Evolutionary conservation across 139 green algal genomes (phyloP).

Genomic region (Chlamydomonas sp.): DNA sequence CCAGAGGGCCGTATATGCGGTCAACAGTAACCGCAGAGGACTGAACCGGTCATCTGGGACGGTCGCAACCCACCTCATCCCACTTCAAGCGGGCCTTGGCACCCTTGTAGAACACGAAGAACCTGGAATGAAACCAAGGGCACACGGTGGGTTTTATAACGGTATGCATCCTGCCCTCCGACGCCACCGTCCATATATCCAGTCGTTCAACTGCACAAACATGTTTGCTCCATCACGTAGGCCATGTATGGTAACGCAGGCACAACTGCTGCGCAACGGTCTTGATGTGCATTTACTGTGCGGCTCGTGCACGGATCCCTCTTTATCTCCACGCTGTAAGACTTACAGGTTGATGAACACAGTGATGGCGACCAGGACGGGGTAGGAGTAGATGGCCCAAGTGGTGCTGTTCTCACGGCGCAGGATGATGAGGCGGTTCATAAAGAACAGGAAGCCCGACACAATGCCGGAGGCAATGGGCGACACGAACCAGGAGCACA

Average conservation of each 20-base stretch:
- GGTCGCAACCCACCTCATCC: neutral
- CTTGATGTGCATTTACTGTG: too few species aligned
- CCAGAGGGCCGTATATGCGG: too few species aligned
- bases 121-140: neutral
- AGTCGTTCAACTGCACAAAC: too few species aligned
- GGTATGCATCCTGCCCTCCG: too few species aligned
- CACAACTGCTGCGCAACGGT: too few species aligned
- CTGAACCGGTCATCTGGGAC: too few species aligned
- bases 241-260: too few species aligned
- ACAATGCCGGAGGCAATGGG: slow-evolving; percentile 39
- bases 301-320: neutral
- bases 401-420: slow-evolving; percentile 40
- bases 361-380: slow-evolving; percentile 44
- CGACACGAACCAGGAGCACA: slow-evolving; percentile 49
- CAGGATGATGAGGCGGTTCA: slow-evolving; percentile 40
- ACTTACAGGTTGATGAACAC: slow-evolving; percentile 56
- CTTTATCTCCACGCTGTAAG: neutral
- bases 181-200: too few species aligned
- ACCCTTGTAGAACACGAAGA: slow-evolving; percentile 66
- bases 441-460: slow-evolving; percentile 28
- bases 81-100: slow-evolving; percentile 22
- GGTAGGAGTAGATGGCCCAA: slow-evolving; percentile 34
- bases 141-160: too few species aligned
- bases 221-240: too few species aligned
- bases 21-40: too few species aligned